Conservation (phyloP, 1,284 basidiomycete genomes). For the Trametes sp. region DNA sequence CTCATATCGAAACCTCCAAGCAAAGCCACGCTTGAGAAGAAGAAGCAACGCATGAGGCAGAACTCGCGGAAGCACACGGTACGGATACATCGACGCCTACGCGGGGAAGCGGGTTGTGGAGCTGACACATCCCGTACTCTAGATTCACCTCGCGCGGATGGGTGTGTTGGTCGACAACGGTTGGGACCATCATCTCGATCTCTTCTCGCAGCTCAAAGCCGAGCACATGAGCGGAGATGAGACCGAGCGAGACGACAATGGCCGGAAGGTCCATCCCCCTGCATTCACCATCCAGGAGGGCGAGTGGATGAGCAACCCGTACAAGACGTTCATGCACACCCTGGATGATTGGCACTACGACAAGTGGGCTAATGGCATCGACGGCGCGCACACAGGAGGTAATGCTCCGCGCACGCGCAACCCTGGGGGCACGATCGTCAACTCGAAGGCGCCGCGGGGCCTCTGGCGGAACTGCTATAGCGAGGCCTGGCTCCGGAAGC, state of each 20-base stretch:
- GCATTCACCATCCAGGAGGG: not conserved
- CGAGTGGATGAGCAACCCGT: not conserved
- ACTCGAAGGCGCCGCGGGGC: not conserved
- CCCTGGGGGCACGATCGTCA: not conserved
- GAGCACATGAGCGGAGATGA: conserved; percentile 13
- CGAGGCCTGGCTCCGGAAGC: not conserved
- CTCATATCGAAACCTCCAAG: not conserved
- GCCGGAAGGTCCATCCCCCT: not conserved
- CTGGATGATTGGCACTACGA: not conserved
- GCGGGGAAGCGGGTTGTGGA: too few species aligned
- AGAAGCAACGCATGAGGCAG: not conserved
- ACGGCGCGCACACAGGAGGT: conserved; percentile 1
- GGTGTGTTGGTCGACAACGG: not conserved
- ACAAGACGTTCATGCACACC: not conserved
- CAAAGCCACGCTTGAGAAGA: not conserved
- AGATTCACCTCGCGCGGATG: not conserved
- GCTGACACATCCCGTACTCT: not conserved
- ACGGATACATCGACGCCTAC: not conserved
- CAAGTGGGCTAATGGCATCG: not conserved
- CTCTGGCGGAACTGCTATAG: conserved; percentile 15
- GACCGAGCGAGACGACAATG: conserved; percentile 4
- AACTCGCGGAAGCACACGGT: conserved; percentile 5
- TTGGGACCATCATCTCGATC: conserved; percentile 2
- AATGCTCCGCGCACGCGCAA: not conserved
- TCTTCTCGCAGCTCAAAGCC: not conserved